A percentile compares a stretch with the other conserved stretches of the same genome.
phyloP scores from a whole-genome alignment of 257 asterid genomes.

The Apocynum venetum region DNA sequence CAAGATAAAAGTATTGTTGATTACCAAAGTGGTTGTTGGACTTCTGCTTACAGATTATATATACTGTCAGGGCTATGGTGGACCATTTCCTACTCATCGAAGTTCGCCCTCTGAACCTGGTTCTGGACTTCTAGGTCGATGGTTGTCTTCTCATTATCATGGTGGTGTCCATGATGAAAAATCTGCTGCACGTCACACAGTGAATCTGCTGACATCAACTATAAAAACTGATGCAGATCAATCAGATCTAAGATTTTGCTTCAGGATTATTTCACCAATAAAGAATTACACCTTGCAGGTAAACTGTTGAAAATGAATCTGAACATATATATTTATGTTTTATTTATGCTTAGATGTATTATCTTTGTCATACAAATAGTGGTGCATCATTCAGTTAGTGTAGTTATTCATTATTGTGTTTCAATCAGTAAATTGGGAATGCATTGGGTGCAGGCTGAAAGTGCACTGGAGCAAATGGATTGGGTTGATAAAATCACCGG shows the following conservation, averaged over 20 bases:
- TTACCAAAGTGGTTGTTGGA: conserved; percentile 39
- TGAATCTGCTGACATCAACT: conserved; percentile 92
- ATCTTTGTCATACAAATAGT: not conserved
- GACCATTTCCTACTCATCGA: conserved; percentile 83
- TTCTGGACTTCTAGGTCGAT: conserved; percentile 94
- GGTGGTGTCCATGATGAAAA: conserved; percentile 93
- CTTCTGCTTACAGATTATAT: not conserved
- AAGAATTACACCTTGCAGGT: conserved; percentile 99
- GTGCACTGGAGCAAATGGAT: conserved; percentile 97
- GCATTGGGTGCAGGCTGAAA: conserved; percentile 79
- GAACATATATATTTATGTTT: not conserved
- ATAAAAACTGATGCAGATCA: conserved; percentile 98
- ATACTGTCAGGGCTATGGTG: conserved; percentile 58
- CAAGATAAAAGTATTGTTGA: conserved; percentile 70
- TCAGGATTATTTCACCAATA: conserved; percentile 95
- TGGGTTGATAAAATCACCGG: conserved; percentile 99
- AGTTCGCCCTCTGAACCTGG: conserved; percentile 86
- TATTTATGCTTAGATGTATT: not conserved
- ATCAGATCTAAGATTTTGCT: conserved; percentile 96
- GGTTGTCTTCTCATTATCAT: conserved; percentile 96
- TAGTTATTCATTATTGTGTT: not conserved
- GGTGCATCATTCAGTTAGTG: not conserved
- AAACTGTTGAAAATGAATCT: conserved; percentile 19
- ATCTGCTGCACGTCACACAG: conserved; percentile 98
- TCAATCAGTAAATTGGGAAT: too few relatives aligned